Evolutionary conservation across 441 rosid species (phyloP).

Genomic region (Metrosideros polymorpha): DNA sequence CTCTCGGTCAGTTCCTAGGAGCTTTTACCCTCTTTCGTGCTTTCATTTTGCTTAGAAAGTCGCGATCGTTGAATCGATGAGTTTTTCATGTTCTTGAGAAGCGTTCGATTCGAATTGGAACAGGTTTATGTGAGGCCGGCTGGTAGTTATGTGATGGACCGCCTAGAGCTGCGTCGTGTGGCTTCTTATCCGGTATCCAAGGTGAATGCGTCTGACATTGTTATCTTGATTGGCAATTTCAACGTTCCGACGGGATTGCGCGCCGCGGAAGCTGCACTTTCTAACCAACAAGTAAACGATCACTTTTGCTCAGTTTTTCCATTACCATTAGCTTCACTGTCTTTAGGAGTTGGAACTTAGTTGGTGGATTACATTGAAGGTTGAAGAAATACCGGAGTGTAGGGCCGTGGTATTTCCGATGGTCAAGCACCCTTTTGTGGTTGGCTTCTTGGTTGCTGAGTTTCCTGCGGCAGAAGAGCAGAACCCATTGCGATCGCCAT

Average conservation of each 20-base stretch:
- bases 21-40: not conserved
- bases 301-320: not conserved
- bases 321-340: not conserved
- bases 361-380: slow-evolving; percentile 22
- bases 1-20: slow-evolving; percentile 44
- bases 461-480: slow-evolving; percentile 27
- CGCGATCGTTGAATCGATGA: not conserved
- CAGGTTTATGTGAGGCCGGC: slow-evolving; percentile 89
- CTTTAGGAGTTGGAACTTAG: not conserved
- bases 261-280: slow-evolving; percentile 72
- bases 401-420: slow-evolving; percentile 78
- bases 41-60: not conserved
- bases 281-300: slow-evolving; percentile 49
- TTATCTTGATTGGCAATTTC: slow-evolving; percentile 64
- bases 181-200: slow-evolving; percentile 31
- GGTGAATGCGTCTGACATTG: slow-evolving; percentile 36
- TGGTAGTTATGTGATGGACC: slow-evolving; percentile 92
- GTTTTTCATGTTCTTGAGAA: not conserved
- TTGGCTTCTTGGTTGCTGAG: slow-evolving; percentile 91
- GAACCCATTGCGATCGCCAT: slow-evolving; percentile 21
- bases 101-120: not conserved
- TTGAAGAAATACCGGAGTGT: slow-evolving; percentile 46
- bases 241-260: slow-evolving; percentile 69
- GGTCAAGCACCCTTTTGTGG: slow-evolving; percentile 90
- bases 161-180: slow-evolving; percentile 73